Conservation (phyloP, 78 protist species). For the Dictyostelium capitatum region DNA sequence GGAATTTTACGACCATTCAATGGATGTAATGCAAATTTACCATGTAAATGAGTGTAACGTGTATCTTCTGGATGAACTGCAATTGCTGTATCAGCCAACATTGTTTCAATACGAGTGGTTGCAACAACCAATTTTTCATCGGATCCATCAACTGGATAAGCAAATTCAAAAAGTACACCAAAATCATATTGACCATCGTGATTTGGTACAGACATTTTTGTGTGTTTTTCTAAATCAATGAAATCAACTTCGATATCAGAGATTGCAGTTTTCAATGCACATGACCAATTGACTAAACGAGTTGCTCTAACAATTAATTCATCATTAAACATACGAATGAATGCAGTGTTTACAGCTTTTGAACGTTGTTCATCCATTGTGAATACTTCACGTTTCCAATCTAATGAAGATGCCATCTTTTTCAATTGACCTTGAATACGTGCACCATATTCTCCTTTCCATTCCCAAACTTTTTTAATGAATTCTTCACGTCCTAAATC, state of each 20-base stretch:
- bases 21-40: conserved; percentile 90
- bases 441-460: conserved; percentile 91
- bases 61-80: conserved; percentile 94
- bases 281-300: conserved; percentile 95
- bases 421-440: conserved; percentile 82
- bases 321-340: conserved; percentile 75
- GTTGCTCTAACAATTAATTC: conserved; percentile 85
- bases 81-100: conserved; percentile 96
- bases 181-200: conserved; percentile 12
- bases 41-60: conserved; percentile 80
- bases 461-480: conserved; percentile 86
- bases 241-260: conserved; percentile 95
- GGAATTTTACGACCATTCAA: conserved; percentile 88
- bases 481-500: conserved; percentile 89
- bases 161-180: conserved; percentile 82
- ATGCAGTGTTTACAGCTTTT: conserved; percentile 92
- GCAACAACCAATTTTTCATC: conserved; percentile 91
- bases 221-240: conserved; percentile 18
- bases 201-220: background rate
- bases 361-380: conserved; percentile 87
- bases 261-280: conserved; percentile 91
- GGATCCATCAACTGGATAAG: conserved; percentile 83
- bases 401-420: conserved; percentile 91
- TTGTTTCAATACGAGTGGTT: conserved; percentile 98
- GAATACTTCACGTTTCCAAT: conserved; percentile 94